phyloP scores from a whole-genome alignment of 805 yeast genomes.

The Spathaspora gorwiae region DNA sequence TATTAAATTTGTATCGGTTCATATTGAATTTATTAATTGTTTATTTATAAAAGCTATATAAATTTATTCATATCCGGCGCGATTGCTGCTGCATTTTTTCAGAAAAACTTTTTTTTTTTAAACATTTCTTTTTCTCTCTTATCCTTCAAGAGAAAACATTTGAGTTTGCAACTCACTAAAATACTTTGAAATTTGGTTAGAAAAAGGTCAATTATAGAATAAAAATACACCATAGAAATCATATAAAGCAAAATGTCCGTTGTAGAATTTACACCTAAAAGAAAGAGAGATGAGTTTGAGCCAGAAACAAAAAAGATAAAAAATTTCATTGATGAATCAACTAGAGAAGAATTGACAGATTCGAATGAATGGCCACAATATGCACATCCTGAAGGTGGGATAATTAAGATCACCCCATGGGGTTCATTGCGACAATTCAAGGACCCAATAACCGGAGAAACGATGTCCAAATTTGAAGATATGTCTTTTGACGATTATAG shows the following conservation, averaged over 20 bases:
- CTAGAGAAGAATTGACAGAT: conserved; percentile 12
- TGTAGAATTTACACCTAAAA: conserved; percentile 9
- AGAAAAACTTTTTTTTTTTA: too few species aligned
- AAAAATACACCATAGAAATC: not conserved
- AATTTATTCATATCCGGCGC: too few species aligned
- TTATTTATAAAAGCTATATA: too few species aligned
- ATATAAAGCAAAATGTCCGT: not conserved
- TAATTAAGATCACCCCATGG: conserved; percentile 57
- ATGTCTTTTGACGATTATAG: conserved; percentile 22
- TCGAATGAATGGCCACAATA: conserved; percentile 51
- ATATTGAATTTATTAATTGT: too few species aligned
- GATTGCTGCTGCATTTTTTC: too few species aligned
- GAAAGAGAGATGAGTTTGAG: conserved; percentile 11
- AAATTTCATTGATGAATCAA: conserved; percentile 12
- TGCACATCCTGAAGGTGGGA: conserved; percentile 60
- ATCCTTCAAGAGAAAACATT: too few species aligned
- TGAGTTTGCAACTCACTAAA: too few species aligned
- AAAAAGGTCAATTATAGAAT: too few species aligned
- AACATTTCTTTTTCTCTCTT: too few species aligned
- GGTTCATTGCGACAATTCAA: conserved; percentile 51
- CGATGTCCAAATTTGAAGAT: conserved; percentile 47
- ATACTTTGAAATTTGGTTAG: too few species aligned
- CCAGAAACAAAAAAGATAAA: conserved; percentile 14
- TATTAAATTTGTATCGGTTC: too few species aligned
- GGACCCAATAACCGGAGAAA: conserved; percentile 39